A percentile compares a stretch with the other conserved stretches of the same genome.
Conservation (phyloP, 2,329 filamentous ascomycete species). For the Aspergillus vadensis region DNA sequence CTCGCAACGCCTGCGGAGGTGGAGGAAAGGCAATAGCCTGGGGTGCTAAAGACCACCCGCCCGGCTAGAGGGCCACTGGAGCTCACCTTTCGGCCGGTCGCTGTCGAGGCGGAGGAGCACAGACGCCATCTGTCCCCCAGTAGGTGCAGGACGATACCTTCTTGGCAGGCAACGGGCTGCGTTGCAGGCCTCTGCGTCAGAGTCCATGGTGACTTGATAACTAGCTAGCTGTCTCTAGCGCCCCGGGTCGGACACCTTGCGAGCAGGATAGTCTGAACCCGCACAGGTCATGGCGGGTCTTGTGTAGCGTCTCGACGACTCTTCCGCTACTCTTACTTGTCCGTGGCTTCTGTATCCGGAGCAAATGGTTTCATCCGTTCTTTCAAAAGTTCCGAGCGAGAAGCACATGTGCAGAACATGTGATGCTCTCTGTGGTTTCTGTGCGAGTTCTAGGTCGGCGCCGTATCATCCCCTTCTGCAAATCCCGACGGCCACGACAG, state of each 20-base stretch:
- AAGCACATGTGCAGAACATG: conserved; percentile 6
- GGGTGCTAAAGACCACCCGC: neutral
- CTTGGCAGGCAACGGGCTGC: conserved; percentile 20
- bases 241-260: neutral
- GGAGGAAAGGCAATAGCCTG: neutral
- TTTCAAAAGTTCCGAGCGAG: neutral
- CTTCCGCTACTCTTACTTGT: neutral
- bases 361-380: neutral
- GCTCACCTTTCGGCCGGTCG: conserved; percentile 13
- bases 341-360: neutral
- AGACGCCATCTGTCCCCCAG: conserved; percentile 18
- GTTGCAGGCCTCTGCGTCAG: conserved; percentile 20
- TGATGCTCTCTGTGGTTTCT: neutral
- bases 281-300: conserved; percentile 5
- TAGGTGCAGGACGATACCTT: conserved; percentile 14
- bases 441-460: neutral
- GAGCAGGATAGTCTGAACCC: neutral
- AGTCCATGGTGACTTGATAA: conserved; percentile 4
- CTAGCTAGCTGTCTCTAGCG: conserved; percentile 5
- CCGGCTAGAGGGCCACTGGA: neutral
- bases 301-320: conserved; percentile 2
- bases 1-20: neutral
- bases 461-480: neutral
- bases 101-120: conserved; percentile 14
- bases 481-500: neutral